These are phyloP conservation scores for Corylus americana DNA, from an alignment of 306 rosid genomes.

Conservation along the genomic window DNA sequence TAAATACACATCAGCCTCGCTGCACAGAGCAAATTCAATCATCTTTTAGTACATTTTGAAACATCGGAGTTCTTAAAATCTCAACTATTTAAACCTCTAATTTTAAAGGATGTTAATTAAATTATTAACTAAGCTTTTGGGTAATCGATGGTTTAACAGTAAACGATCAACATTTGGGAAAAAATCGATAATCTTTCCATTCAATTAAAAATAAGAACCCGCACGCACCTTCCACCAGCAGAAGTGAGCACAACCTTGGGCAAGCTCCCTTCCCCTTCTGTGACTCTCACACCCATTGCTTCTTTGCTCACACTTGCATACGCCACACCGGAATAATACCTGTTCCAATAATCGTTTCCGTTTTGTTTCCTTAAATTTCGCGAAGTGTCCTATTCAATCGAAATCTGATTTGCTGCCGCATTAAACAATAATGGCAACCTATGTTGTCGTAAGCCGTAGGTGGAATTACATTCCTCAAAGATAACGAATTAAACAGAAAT, in stretches of 20 bases:
- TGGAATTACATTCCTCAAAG: not conserved
- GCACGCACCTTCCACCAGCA: constrained; percentile 60
- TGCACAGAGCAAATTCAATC: constrained; percentile 37
- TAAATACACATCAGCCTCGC: constrained; percentile 83
- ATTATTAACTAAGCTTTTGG: no score
- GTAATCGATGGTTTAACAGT: no score
- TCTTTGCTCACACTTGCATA: constrained; percentile 59
- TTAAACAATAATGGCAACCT: not conserved
- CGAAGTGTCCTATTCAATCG: not conserved
- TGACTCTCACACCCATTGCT: constrained; percentile 52
- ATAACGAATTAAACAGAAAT: not conserved
- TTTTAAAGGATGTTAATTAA: no score
- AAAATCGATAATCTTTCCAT: no score
- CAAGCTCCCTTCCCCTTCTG: constrained; percentile 84
- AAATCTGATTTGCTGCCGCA: not conserved
- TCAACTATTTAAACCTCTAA: no score
- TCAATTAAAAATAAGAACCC: no score
- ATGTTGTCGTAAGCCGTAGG: not conserved
- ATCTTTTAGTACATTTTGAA: not conserved
- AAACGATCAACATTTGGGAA: no score
- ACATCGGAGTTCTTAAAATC: no score
- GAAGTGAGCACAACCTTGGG: constrained; percentile 83
- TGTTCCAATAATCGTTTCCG: constrained; percentile 6
- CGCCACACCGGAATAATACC: constrained; percentile 47
- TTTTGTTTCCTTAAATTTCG: not conserved